phyloP scores from a whole-genome alignment of 2,329 filamentous ascomycete genomes.

The Neonectria punicea region DNA sequence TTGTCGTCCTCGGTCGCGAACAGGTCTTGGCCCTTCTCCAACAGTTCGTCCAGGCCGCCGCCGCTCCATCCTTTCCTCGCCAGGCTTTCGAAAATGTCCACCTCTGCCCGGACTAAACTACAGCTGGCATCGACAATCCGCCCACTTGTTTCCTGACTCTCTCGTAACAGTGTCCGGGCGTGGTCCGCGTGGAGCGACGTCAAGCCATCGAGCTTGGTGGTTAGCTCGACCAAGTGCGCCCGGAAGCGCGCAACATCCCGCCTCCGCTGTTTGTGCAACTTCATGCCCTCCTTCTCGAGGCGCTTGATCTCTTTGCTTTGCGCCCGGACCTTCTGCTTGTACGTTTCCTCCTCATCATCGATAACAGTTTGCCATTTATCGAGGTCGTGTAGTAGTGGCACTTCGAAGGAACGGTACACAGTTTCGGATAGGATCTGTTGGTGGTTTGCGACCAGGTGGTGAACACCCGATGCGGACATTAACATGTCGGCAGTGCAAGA shows the following conservation, averaged over 20 bases:
- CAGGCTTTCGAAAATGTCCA: constrained; percentile 75
- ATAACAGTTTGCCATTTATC: constrained; percentile 72
- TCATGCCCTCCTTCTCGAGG: constrained; percentile 73
- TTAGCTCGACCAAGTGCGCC: constrained; percentile 71
- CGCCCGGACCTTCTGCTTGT: constrained; percentile 64
- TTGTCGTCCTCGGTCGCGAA: constrained; percentile 59
- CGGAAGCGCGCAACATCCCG: constrained; percentile 71
- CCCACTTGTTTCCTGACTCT: constrained; percentile 72
- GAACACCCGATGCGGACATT: constrained; percentile 70
- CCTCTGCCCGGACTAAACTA: constrained; percentile 73
- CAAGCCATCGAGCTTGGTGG: constrained; percentile 69
- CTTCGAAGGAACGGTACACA: constrained; percentile 74
- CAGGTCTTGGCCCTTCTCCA: constrained; percentile 72
- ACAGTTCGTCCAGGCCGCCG: constrained; percentile 72
- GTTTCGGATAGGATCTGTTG: constrained; percentile 76
- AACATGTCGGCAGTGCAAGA: constrained; percentile 72
- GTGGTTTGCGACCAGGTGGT: constrained; percentile 76
- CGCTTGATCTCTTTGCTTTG: constrained; percentile 70
- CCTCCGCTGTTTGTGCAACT: constrained; percentile 68
- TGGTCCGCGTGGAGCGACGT: constrained; percentile 70
- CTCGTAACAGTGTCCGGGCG: constrained; percentile 67
- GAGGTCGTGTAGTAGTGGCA: constrained; percentile 75
- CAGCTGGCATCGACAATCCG: constrained; percentile 73
- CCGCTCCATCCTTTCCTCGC: constrained; percentile 75
- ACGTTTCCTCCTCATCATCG: constrained; percentile 72